A percentile compares a stretch with the other conserved stretches of the same genome.
These are phyloP conservation scores for Rosa multiflora DNA, from an alignment of 306 rosid genomes.

Conservation along the genomic window DNA sequence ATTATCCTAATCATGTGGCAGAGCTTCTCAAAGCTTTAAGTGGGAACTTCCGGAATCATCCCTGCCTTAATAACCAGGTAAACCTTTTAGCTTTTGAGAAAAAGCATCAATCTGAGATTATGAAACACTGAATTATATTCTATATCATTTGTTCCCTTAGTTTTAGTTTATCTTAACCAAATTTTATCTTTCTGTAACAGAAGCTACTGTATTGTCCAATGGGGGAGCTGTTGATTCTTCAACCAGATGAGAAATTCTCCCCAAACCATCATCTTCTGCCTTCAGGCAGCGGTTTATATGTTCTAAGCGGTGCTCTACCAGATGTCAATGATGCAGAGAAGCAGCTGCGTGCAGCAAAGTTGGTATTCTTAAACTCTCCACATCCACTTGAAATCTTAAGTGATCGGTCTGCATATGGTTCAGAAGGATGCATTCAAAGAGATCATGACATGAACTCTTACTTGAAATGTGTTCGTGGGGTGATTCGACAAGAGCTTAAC, in stretches of 20 bases:
- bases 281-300: conserved; percentile 81
- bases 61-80: conserved; percentile 85
- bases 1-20: conserved; percentile 80
- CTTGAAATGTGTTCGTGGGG: conserved; percentile 55
- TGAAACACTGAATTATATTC: neutral
- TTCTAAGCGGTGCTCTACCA: conserved; percentile 46
- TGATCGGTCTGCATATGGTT: conserved; percentile 83
- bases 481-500: conserved; percentile 74
- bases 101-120: neutral
- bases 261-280: conserved; percentile 89
- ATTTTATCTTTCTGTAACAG: conserved; percentile 39
- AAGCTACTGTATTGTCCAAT: conserved; percentile 76
- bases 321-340: conserved; percentile 46
- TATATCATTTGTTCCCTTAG: neutral
- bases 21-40: conserved; percentile 84
- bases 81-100: neutral
- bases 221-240: conserved; percentile 88
- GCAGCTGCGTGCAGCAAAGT: conserved; percentile 65
- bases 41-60: conserved; percentile 80
- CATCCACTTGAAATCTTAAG: conserved; percentile 92
- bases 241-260: conserved; percentile 86
- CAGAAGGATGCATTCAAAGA: conserved; percentile 77
- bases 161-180: conserved; percentile 21
- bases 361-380: conserved; percentile 78
- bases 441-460: conserved; percentile 94